Base-by-base conservation (phyloP, 352 stramenopile species). In the Pythium volutum region DNA sequence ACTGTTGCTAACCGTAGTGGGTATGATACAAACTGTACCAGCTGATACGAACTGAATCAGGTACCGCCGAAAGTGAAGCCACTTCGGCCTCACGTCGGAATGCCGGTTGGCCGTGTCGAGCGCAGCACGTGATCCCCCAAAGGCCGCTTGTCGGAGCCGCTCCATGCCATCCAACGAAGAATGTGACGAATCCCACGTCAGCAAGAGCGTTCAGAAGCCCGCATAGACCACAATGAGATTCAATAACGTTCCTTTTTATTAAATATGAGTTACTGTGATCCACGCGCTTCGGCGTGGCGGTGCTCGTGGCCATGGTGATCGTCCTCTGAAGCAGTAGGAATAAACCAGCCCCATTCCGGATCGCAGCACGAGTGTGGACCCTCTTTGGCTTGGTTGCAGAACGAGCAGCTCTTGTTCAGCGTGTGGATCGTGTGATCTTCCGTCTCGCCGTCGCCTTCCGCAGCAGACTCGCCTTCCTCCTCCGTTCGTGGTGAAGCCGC, bases 261-360 rank as follows among this genome's bases (percentile, higher is more conserved):
- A 55, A 60, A 53, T 60, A 52, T 34, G 39, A 45, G 18, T 23
- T 25, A 27, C 22, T 34, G 2, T 26, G 41, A 10, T 23, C 20
- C 43, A 22, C 55, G 45, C 1, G 22, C 27, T 20, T 39, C 27
- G 1, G 34, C n/a, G 5, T 22, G 26, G 31, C 23, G 31, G 22
- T 53, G 58, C 25, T 56, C 18, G 36, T 51, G 46, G n/a, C 26
- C 34, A 16, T 43, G 43, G 45, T 62, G 47, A 10, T 52, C 60
- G 39, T 66, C 51, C 2, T 62, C 68, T 31, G 71, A 63, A 2
- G 69, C 73, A 29, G 72, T 77, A 18, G 73, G 73, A 18, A 84
- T 77, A 55, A 88, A 91, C 78, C 79, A 89, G 9, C 82, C 82
- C 82, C 82, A 91, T 23, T 77, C 78, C 0, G 74, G 70, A 39